phyloP scores from a whole-genome alignment of 306 rosid genomes.

The Begonia masoniana region DNA sequence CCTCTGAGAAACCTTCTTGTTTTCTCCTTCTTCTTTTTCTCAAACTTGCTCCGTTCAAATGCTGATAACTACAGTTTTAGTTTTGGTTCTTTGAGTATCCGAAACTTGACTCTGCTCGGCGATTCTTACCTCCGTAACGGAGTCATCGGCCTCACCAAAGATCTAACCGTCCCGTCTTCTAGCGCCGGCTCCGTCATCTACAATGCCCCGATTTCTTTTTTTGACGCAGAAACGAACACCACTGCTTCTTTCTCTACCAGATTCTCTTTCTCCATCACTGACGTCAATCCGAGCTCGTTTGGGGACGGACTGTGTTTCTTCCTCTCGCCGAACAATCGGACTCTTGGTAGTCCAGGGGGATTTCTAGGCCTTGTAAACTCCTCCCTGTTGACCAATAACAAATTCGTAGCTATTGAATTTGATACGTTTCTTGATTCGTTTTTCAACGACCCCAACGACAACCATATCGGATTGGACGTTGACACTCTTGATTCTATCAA shows the following conservation, averaged over 20 bases:
- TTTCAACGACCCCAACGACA: constrained; percentile 38
- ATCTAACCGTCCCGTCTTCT: constrained; percentile 57
- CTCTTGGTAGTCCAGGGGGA: constrained; percentile 32
- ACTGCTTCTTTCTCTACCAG: constrained; percentile 56
- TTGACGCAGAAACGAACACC: constrained; percentile 31
- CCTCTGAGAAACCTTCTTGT: neutral
- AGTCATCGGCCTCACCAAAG: constrained; percentile 50
- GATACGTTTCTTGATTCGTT: constrained; percentile 34
- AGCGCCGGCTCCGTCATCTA: constrained; percentile 47
- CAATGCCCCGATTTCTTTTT: constrained; percentile 33
- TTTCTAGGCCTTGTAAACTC: constrained; percentile 32
- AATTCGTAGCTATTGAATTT: constrained; percentile 49
- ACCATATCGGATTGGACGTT: constrained; percentile 53
- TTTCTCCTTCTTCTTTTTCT: neutral
- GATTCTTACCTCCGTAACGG: constrained; percentile 70
- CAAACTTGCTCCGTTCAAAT: neutral
- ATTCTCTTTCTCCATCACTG: constrained; percentile 41
- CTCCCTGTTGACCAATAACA: constrained; percentile 21
- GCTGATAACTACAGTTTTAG: constrained; percentile 22
- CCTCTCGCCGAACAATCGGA: constrained; percentile 28
- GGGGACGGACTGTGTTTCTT: constrained; percentile 64
- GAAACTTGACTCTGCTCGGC: constrained; percentile 80
- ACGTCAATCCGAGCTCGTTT: constrained; percentile 34
- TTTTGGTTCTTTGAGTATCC: constrained; percentile 46
- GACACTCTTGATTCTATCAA: constrained; percentile 29